These are phyloP conservation scores for Tylopilus cervinicoccineus DNA, from an alignment of 768 basidiomycete species.

Conservation along the genomic window DNA sequence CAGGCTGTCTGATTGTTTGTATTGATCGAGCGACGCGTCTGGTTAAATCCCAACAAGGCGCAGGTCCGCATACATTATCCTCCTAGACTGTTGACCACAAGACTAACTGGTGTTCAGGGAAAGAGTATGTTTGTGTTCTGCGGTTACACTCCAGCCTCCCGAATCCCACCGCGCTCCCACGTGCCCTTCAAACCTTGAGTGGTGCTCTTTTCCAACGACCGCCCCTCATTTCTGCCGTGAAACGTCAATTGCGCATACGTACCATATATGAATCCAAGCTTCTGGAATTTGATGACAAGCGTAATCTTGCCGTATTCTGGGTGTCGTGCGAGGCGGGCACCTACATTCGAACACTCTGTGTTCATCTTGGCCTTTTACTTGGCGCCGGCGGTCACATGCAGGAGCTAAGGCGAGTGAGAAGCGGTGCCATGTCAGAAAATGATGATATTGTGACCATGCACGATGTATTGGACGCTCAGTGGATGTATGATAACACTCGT, in stretches of 20 bases:
- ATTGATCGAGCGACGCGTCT: constrained; percentile 97
- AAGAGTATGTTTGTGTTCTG: constrained; percentile 97
- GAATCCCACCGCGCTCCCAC: constrained; percentile 81
- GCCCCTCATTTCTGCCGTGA: constrained; percentile 97
- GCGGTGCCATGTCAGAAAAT: constrained; percentile 95
- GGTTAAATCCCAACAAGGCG: constrained; percentile 98
- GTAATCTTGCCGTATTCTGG: constrained; percentile 97
- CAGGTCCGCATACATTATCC: constrained; percentile 54
- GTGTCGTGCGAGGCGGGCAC: constrained; percentile 98
- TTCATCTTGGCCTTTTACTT: constrained; percentile 89
- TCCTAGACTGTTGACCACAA: background rate
- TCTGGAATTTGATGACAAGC: constrained; percentile 95
- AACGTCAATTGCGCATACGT: constrained; percentile 94
- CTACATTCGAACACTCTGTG: constrained; percentile 95
- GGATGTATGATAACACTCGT: constrained; percentile 95
- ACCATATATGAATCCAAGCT: constrained; percentile 96
- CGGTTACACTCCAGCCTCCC: constrained; percentile 83
- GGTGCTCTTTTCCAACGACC: constrained; percentile 99
- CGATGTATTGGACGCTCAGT: constrained; percentile 98
- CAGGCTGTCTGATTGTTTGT: constrained; percentile 97
- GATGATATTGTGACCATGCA: constrained; percentile 99
- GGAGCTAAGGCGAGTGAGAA: constrained; percentile 90
- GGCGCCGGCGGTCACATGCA: constrained; percentile 99
- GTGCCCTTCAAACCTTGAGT: constrained; percentile 93
- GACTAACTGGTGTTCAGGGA: constrained; percentile 47